Conservation (phyloP, 345 rosid genomes). For the Eucalyptus pauciflora region DNA sequence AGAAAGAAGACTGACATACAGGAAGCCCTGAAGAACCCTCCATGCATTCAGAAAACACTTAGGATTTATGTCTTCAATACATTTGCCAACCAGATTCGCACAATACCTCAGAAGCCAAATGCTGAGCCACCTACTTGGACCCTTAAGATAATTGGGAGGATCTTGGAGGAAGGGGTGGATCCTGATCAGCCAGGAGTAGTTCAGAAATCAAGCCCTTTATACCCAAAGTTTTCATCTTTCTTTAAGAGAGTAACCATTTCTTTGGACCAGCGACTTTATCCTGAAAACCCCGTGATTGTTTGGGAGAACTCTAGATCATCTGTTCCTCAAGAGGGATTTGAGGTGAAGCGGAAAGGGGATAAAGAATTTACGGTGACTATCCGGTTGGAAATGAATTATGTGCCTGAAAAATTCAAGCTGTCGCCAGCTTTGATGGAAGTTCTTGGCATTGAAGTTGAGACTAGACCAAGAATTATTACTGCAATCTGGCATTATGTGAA, state of each 20-base stretch:
- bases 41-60: constrained; percentile 81
- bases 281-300: constrained; percentile 69
- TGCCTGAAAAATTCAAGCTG: constrained; percentile 92
- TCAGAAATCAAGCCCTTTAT: constrained; percentile 59
- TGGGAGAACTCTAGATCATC: constrained; percentile 97
- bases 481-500: constrained; percentile 98
- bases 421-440: constrained; percentile 87
- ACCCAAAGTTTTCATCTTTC: constrained; percentile 84
- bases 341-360: constrained; percentile 95
- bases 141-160: constrained; percentile 84
- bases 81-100: constrained; percentile 73
- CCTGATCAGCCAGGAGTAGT: constrained; percentile 83
- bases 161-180: constrained; percentile 91
- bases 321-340: constrained; percentile 91
- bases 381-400: constrained; percentile 81
- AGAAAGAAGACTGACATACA: constrained; percentile 96
- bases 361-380: constrained; percentile 73
- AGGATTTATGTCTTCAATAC: constrained; percentile 87
- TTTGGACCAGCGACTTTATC: constrained; percentile 88
- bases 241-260: constrained; percentile 82
- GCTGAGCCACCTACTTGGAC: constrained; percentile 95
- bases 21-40: constrained; percentile 92
- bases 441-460: constrained; percentile 93
- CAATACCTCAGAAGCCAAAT: constrained; percentile 71
- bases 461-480: constrained; percentile 93